Conservation (phyloP, 1,284 basidiomycete genomes). For the Cutaneotrichosporon sp. region DNA sequence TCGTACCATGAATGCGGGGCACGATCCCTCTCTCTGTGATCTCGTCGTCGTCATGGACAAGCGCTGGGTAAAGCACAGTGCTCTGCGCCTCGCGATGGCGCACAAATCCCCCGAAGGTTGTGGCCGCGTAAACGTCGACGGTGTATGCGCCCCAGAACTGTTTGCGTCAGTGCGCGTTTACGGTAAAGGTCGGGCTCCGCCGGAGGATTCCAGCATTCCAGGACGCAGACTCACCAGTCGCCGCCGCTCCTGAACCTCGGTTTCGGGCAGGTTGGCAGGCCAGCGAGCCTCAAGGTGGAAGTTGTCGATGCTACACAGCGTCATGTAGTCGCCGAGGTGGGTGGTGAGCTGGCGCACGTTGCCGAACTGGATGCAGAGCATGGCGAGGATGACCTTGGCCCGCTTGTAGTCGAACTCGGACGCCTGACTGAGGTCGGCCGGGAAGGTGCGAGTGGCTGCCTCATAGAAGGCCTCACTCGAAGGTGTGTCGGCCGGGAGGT, state of each 20-base stretch:
- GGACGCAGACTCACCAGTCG: constrained; percentile 35
- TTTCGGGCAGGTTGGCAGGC: constrained; percentile 37
- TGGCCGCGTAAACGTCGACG: constrained; percentile 45
- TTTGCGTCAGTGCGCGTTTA: constrained; percentile 3
- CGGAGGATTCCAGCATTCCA: neutral
- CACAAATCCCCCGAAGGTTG: constrained; percentile 45
- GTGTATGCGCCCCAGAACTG: constrained; percentile 52
- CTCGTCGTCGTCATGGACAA: constrained; percentile 40
- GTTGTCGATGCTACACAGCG: constrained; percentile 39
- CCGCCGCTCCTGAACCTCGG: constrained; percentile 46
- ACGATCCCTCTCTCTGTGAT: constrained; percentile 37
- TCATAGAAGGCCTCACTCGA: constrained; percentile 36
- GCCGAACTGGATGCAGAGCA: constrained; percentile 43
- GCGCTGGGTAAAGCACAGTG: constrained; percentile 48
- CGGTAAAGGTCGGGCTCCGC: neutral
- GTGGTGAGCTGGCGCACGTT: constrained; percentile 32
- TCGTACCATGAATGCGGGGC: constrained; percentile 3
- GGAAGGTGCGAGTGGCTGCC: constrained; percentile 30
- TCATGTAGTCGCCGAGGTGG: constrained; percentile 45
- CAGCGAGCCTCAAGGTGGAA: constrained; percentile 48
- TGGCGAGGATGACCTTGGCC: constrained; percentile 59
- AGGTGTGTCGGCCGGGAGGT: constrained; percentile 15
- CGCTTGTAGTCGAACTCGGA: constrained; percentile 75
- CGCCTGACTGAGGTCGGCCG: constrained; percentile 80
- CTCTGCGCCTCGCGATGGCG: constrained; percentile 47